These are phyloP conservation scores for Laburnicola sp. DNA, from an alignment of 2,329 filamentous ascomycete species.

Conservation along the genomic window DNA sequence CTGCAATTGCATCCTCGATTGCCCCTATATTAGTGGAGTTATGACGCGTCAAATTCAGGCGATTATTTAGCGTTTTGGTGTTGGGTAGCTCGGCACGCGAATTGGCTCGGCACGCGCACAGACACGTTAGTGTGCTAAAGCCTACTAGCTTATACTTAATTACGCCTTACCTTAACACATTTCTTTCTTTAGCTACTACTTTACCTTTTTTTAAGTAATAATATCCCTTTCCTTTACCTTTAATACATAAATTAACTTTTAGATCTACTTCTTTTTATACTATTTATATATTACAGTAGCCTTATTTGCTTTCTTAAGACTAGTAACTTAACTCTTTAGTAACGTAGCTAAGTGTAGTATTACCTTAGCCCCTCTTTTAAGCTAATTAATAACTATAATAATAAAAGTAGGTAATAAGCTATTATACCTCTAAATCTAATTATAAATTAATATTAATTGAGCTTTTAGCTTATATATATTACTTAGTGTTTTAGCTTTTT, in stretches of 20 bases:
- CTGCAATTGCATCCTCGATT: too few species aligned
- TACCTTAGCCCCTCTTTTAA: neutral
- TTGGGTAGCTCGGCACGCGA: too few species aligned
- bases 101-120: too few species aligned
- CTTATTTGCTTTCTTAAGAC: conserved; percentile 1
- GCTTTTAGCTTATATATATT: too few species aligned
- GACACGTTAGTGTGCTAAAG: conserved; percentile 3
- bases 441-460: conserved; percentile 10
- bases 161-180: neutral
- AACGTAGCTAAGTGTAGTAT: conserved; percentile 1
- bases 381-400: too few species aligned
- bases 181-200: conserved; percentile 3
- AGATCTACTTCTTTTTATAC: conserved; percentile 8
- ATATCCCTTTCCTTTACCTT: conserved; percentile 2
- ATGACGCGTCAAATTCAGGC: too few species aligned
- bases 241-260: conserved; percentile 1
- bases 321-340: conserved; percentile 1
- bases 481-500: too few species aligned
- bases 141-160: conserved; percentile 4
- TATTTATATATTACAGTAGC: conserved; percentile 2
- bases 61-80: too few species aligned
- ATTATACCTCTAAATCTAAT: conserved; percentile 2
- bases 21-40: too few species aligned
- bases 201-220: too few species aligned
- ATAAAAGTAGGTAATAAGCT: conserved; percentile 5